Percentiles rank a stretch among this genome's conserved stretches.
Evolutionary conservation across 495 filamentous ascomycete genomes (phyloP).

Genomic region (Parmelia sp.): DNA sequence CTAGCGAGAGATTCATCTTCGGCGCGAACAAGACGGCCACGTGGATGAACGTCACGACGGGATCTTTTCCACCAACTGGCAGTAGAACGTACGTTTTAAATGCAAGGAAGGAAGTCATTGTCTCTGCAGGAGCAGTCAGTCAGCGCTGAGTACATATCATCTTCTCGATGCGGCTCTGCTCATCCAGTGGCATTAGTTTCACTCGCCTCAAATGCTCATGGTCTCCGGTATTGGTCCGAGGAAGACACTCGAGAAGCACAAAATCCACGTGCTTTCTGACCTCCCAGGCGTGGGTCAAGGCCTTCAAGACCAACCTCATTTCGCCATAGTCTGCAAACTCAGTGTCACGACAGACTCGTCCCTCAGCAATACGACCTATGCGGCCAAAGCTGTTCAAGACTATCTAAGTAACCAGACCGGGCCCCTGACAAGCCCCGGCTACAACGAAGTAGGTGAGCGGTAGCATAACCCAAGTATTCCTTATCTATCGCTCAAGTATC

Average conservation of each 20-base stretch:
- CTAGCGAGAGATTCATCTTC: constrained; percentile 29
- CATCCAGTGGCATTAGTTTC: constrained; percentile 27
- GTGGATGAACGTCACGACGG: constrained; percentile 31
- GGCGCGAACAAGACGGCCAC: constrained; percentile 32
- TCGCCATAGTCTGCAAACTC: constrained; percentile 3
- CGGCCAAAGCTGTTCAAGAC: background rate
- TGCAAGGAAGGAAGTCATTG: constrained; percentile 41
- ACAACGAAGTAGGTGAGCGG: background rate
- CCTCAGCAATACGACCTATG: background rate
- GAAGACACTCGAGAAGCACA: constrained; percentile 24
- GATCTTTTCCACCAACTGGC: no score
- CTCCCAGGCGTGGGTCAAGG: constrained; percentile 30
- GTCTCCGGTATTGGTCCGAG: constrained; percentile 40
- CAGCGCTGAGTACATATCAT: no score
- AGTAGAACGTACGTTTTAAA: constrained; percentile 31
- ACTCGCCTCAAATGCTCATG: constrained; percentile 43
- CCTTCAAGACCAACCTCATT: constrained; percentile 32
- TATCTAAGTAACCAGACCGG: background rate
- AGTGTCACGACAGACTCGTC: background rate
- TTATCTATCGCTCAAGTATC: no score
- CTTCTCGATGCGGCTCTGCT: no score
- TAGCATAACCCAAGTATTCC: no score
- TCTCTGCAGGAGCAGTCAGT: constrained; percentile 35
- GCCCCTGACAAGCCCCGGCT: background rate
- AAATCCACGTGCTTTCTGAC: constrained; percentile 29